Conservation (phyloP, 169 alveolate species). For the Plasmodium malariae region DNA sequence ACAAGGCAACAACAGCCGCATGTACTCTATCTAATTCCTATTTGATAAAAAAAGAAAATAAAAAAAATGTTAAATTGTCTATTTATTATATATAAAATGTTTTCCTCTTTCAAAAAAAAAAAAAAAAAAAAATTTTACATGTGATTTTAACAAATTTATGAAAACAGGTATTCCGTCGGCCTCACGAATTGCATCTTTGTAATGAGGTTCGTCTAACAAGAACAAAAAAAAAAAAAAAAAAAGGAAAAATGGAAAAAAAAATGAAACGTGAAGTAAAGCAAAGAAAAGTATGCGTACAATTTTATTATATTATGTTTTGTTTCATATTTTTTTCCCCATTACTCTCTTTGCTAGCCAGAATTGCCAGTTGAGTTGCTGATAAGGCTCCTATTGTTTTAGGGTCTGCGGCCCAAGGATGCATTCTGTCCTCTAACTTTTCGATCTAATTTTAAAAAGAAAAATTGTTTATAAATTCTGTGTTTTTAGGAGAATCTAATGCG, state of each 20-base stretch:
- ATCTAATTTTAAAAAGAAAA: conserved; percentile 77
- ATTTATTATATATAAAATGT: background rate
- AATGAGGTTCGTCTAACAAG: conserved; percentile 84
- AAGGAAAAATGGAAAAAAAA: too few species aligned
- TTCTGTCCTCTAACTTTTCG: conserved; percentile 88
- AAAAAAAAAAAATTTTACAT: too few species aligned
- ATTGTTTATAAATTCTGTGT: background rate
- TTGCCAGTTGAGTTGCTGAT: conserved; percentile 96
- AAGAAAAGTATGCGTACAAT: background rate
- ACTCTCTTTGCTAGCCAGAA: conserved; percentile 89
- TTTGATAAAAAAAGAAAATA: background rate
- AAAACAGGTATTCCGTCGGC: conserved; percentile 89
- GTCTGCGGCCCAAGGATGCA: conserved; percentile 97
- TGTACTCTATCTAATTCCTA: conserved; percentile 92
- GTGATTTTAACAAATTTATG: conserved; percentile 83
- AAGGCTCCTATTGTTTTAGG: conserved; percentile 97
- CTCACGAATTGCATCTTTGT: conserved; percentile 86
- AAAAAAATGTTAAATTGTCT: background rate
- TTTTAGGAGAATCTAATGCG: too few species aligned
- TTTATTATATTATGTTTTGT: background rate
- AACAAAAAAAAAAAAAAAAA: background rate
- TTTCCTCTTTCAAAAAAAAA: too few species aligned
- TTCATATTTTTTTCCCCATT: background rate
- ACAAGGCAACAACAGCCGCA: conserved; percentile 93
- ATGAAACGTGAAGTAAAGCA: too few species aligned